Percentiles rank a stretch among this genome's conserved stretches.
Evolutionary conservation across 805 yeast genomes (phyloP).

Genomic region (Yamadazyma kitorensis): DNA sequence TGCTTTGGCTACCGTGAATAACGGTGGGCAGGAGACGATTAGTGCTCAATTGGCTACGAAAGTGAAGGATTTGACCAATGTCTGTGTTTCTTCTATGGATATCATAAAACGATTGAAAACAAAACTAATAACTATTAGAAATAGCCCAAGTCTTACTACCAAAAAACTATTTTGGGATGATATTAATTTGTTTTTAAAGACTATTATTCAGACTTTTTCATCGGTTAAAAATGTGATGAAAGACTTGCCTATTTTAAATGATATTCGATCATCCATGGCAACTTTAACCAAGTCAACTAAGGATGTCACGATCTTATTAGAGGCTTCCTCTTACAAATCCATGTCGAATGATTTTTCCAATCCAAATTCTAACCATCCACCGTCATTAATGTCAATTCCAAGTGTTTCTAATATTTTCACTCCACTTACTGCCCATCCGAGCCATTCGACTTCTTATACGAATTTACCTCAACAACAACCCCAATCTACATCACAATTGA

Average conservation of each 20-base stretch:
- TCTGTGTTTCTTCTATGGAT: conserved; percentile 81
- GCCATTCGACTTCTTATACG: conserved; percentile 8
- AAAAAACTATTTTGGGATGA: conserved; percentile 80
- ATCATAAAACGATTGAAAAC: conserved; percentile 63
- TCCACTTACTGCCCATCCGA: conserved; percentile 26
- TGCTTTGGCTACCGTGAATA: conserved; percentile 44
- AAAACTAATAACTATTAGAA: conserved; percentile 50
- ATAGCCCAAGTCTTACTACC: conserved; percentile 46
- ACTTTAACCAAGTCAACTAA: conserved; percentile 84
- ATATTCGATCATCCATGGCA: conserved; percentile 75
- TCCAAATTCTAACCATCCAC: conserved; percentile 16
- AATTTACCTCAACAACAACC: conserved; percentile 8
- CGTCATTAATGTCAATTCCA: conserved; percentile 26
- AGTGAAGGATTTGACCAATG: conserved; percentile 72
- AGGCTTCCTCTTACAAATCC: conserved; percentile 39
- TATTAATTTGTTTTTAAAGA: conserved; percentile 74
- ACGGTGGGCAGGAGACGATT: conserved; percentile 12
- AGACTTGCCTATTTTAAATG: conserved; percentile 77
- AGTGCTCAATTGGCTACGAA: conserved; percentile 52
- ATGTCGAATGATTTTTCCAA: conserved; percentile 22
- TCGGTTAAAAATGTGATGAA: conserved; percentile 79
- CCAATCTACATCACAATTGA: neutral
- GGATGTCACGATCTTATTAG: conserved; percentile 85
- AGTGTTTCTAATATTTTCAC: conserved; percentile 33
- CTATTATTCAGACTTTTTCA: conserved; percentile 79